These are phyloP conservation scores for Speleostelium caveatum DNA, from an alignment of 78 protist species.

Conservation along the genomic window DNA sequence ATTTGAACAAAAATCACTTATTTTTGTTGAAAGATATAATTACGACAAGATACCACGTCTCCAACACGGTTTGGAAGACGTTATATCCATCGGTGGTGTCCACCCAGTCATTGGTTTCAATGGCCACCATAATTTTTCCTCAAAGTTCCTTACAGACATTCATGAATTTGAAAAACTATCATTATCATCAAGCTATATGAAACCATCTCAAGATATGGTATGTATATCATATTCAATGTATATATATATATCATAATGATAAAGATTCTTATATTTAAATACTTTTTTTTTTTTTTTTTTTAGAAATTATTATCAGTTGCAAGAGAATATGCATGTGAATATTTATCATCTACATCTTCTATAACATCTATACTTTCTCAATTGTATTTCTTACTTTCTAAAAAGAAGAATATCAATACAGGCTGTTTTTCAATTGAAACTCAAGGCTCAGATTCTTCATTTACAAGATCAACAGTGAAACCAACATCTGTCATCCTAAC, in stretches of 20 bases:
- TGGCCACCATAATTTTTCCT: conserved; percentile 27
- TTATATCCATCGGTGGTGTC: neutral
- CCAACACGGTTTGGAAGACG: conserved; percentile 41
- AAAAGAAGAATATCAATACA: neutral
- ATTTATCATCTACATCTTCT: conserved; percentile 49
- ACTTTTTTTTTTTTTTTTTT: too few species aligned
- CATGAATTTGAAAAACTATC: conserved; percentile 46
- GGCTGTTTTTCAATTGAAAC: neutral
- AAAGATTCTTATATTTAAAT: neutral
- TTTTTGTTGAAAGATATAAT: neutral
- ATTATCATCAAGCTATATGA: conserved; percentile 11
- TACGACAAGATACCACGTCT: conserved; percentile 15
- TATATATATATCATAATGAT: neutral
- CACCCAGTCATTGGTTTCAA: conserved; percentile 21
- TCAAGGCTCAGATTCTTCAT: neutral
- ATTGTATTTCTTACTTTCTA: conserved; percentile 19
- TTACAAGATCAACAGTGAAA: neutral
- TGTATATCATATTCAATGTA: neutral
- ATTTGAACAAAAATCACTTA: neutral
- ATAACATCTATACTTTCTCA: conserved; percentile 39
- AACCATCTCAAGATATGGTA: conserved; percentile 55
- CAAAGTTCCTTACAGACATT: conserved; percentile 28
- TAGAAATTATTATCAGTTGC: conserved; percentile 2
- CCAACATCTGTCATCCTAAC: conserved; percentile 24
- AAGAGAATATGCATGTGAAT: conserved; percentile 1